Evolutionary conservation across 2,329 filamentous ascomycete species (phyloP).

Genomic region (Verticillium dahliae): DNA sequence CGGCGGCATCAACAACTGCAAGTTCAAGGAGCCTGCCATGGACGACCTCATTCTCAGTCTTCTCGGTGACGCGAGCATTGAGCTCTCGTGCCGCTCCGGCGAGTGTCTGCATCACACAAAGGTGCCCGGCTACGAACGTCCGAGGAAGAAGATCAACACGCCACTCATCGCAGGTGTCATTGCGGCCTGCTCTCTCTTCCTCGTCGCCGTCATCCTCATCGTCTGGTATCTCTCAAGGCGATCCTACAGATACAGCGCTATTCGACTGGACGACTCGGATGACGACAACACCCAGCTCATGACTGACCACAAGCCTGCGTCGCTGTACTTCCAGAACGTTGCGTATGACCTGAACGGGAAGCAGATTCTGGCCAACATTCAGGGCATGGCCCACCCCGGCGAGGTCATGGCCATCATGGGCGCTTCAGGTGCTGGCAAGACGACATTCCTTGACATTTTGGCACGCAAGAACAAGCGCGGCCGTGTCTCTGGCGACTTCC

Average conservation of each 20-base stretch:
- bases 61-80: slow-evolving; percentile 88
- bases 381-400: slow-evolving; percentile 86
- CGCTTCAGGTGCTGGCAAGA: slow-evolving; percentile 94
- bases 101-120: slow-evolving; percentile 93
- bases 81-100: slow-evolving; percentile 73
- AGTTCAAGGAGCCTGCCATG: slow-evolving; percentile 88
- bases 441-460: slow-evolving; percentile 91
- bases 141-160: slow-evolving; percentile 93
- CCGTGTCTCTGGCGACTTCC: slow-evolving; percentile 70
- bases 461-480: slow-evolving; percentile 97
- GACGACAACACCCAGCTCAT: slow-evolving; percentile 82
- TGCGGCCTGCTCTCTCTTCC: slow-evolving; percentile 74
- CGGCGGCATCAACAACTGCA: slow-evolving; percentile 60
- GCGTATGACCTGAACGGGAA: slow-evolving; percentile 83
- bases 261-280: slow-evolving; percentile 82
- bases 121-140: slow-evolving; percentile 81
- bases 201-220: slow-evolving; percentile 76
- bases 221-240: slow-evolving; percentile 87
- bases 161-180: slow-evolving; percentile 93
- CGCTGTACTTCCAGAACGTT: slow-evolving; percentile 82
- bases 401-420: slow-evolving; percentile 98
- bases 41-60: slow-evolving; percentile 81
- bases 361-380: slow-evolving; percentile 72
- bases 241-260: slow-evolving; percentile 61
- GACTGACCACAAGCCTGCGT: slow-evolving; percentile 84